Evolutionary conservation across 768 basidiomycete genomes (phyloP).

Genomic region (Auricularia auricula-judae): DNA sequence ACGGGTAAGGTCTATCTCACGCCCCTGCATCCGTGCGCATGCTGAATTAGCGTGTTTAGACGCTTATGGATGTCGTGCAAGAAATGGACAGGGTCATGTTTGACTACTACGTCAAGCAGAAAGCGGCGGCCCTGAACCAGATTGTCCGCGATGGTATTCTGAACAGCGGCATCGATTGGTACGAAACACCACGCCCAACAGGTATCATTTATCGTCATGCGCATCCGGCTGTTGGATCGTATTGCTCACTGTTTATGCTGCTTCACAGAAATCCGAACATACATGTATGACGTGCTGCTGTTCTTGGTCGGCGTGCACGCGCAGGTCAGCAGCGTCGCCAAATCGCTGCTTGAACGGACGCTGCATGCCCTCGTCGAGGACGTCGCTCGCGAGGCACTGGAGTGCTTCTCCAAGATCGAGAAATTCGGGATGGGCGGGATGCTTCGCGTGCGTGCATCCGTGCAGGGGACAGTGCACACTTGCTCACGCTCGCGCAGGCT

Average conservation of each 20-base stretch:
- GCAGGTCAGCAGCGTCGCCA: slow-evolving; percentile 73
- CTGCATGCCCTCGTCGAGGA: slow-evolving; percentile 73
- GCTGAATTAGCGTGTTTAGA: slow-evolving; percentile 27
- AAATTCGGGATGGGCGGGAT: slow-evolving; percentile 97
- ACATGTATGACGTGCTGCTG: slow-evolving; percentile 84
- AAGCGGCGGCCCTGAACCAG: slow-evolving; percentile 51
- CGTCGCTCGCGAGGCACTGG: slow-evolving; percentile 71
- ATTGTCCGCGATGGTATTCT: slow-evolving; percentile 75
- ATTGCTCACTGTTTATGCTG: background rate
- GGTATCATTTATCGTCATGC: slow-evolving; percentile 34
- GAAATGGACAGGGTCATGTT: slow-evolving; percentile 86
- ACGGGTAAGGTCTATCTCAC: slow-evolving; percentile 31
- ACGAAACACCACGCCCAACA: slow-evolving; percentile 82
- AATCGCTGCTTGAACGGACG: slow-evolving; percentile 70
- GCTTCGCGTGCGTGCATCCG: slow-evolving; percentile 60
- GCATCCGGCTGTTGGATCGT: background rate
- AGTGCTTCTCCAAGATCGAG: slow-evolving; percentile 79
- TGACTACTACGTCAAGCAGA: slow-evolving; percentile 76
- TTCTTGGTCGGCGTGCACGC: slow-evolving; percentile 87
- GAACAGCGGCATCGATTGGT: slow-evolving; percentile 81
- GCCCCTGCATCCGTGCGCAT: background rate
- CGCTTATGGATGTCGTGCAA: slow-evolving; percentile 63
- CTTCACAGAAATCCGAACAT: slow-evolving; percentile 76
- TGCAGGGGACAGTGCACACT: background rate
- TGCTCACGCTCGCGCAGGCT: slow-evolving; percentile 41